phyloP scores from a whole-genome alignment of 1,139 yeast genomes.

The Komagataea norvegica region DNA sequence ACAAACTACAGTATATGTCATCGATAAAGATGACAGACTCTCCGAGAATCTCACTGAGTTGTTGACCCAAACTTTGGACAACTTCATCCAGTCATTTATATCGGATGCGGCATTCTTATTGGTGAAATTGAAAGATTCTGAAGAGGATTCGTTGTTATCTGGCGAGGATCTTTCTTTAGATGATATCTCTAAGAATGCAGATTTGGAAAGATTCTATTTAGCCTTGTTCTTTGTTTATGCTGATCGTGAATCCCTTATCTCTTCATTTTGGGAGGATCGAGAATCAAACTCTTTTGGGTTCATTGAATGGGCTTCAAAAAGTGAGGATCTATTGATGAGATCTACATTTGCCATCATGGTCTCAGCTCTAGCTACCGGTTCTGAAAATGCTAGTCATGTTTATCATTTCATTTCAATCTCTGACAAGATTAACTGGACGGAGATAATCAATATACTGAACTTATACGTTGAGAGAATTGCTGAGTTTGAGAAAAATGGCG shows the following conservation, averaged over 20 bases:
- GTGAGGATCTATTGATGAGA: constrained; percentile 78
- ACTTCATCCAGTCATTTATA: constrained; percentile 57
- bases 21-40: constrained; percentile 18
- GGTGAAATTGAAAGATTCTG: constrained; percentile 75
- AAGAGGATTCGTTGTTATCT: constrained; percentile 74
- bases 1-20: constrained; percentile 19
- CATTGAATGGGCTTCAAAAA: constrained; percentile 80
- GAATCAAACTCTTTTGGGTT: constrained; percentile 68
- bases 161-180: constrained; percentile 41
- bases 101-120: constrained; percentile 73
- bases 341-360: constrained; percentile 79
- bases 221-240: constrained; percentile 69
- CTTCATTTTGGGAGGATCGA: constrained; percentile 69
- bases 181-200: constrained; percentile 66
- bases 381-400: constrained; percentile 45
- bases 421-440: constrained; percentile 51
- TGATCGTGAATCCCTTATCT: constrained; percentile 53
- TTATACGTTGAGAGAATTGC: constrained; percentile 50
- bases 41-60: constrained; percentile 22
- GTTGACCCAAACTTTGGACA: constrained; percentile 30
- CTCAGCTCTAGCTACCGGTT: constrained; percentile 67
- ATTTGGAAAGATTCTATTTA: constrained; percentile 81
- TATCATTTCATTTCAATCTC: constrained; percentile 36
- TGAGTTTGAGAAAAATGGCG: constrained; percentile 30
- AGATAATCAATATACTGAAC: constrained; percentile 51